phyloP scores from a whole-genome alignment of 352 stramenopile species.

The Phytophthora sojae region DNA sequence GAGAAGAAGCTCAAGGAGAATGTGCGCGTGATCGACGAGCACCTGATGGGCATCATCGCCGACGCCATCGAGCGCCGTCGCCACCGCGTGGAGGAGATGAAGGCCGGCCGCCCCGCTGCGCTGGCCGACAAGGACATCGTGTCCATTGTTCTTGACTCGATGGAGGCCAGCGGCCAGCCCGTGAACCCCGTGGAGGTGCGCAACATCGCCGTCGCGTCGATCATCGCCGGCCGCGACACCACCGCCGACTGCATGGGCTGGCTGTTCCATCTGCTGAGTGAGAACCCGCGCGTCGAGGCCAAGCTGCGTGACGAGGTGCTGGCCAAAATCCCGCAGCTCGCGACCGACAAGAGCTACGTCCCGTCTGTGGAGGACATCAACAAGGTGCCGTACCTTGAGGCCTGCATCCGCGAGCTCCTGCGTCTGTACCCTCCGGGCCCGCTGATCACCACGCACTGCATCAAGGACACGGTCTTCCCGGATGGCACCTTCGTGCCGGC shows the following conservation, averaged over 20 bases:
- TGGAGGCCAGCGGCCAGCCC: conserved; percentile 28
- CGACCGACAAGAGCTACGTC: conserved; percentile 22
- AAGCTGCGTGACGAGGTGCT: conserved; percentile 39
- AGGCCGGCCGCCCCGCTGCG: background rate
- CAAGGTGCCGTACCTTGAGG: conserved; percentile 64
- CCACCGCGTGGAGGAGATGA: conserved; percentile 17
- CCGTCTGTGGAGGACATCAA: conserved; percentile 59
- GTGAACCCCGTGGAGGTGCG: conserved; percentile 49
- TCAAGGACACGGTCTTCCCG: conserved; percentile 53
- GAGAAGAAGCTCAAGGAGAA: conserved; percentile 42
- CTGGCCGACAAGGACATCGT: conserved; percentile 36
- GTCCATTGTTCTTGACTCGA: conserved; percentile 29
- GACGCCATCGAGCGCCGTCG: conserved; percentile 45
- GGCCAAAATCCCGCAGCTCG: conserved; percentile 34
- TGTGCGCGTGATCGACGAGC: conserved; percentile 49
- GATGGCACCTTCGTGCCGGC: conserved; percentile 63
- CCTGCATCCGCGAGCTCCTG: conserved; percentile 63
- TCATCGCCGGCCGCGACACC: conserved; percentile 78
- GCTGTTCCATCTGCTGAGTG: conserved; percentile 40
- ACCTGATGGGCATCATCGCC: conserved; percentile 45
- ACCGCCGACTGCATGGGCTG: conserved; percentile 67
- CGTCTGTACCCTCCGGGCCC: conserved; percentile 59
- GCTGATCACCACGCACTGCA: conserved; percentile 50
- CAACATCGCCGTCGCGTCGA: conserved; percentile 73
- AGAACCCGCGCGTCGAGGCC: conserved; percentile 32